Evolutionary conservation across 306 rosid genomes (phyloP).

Genomic region (Sophora flavescens): DNA sequence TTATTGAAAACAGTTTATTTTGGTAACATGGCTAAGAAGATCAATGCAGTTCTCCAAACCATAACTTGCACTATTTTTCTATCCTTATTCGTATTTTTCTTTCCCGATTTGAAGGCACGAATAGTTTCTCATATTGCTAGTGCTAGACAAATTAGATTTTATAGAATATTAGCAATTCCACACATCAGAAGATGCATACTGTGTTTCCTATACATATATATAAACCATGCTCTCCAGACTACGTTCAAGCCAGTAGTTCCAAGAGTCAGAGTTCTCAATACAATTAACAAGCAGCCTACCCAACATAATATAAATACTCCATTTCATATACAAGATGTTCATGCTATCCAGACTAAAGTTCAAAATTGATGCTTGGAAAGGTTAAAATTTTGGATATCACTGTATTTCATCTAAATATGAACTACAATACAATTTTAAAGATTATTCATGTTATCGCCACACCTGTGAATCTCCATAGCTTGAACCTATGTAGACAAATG

Average conservation of each 20-base stretch:
- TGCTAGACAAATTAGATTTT: neutral
- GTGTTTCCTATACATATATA: neutral
- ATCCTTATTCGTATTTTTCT: neutral
- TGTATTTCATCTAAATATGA: neutral
- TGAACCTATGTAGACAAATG: constrained; percentile 88
- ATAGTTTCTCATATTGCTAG: neutral
- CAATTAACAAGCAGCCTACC: constrained; percentile 25
- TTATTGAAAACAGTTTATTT: neutral
- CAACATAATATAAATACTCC: neutral
- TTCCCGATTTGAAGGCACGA: neutral
- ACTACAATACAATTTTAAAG: neutral
- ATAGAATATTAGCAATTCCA: neutral
- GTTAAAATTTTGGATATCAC: constrained; percentile 19
- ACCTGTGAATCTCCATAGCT: constrained; percentile 99
- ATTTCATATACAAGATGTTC: neutral
- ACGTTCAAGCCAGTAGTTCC: neutral
- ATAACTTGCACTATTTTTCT: neutral
- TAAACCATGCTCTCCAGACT: constrained; percentile 1
- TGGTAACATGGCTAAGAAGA: no score
- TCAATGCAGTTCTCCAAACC: no score
- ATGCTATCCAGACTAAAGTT: constrained; percentile 13
- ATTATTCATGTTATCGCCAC: neutral
- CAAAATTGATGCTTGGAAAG: constrained; percentile 22
- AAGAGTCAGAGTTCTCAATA: constrained; percentile 10
- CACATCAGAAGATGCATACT: neutral